Conservation (phyloP, 2,329 filamentous ascomycete species). For the Chalaropsis ovoidea region DNA sequence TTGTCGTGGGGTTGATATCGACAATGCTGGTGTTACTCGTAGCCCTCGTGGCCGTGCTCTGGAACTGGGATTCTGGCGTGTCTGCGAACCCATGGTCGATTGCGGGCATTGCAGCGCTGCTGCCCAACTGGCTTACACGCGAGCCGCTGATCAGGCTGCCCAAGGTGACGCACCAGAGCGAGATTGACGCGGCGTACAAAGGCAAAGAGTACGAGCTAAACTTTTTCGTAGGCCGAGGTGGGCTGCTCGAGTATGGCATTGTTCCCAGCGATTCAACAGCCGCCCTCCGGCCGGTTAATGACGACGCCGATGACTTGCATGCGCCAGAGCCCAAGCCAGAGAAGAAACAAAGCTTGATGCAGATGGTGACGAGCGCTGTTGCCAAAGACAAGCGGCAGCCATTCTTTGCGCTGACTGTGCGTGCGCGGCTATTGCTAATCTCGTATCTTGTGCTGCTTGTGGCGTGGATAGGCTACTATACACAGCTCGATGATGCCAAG, state of each 20-base stretch:
- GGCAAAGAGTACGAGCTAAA: constrained; percentile 16
- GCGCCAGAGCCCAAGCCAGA: neutral
- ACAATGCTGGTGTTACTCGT: constrained; percentile 19
- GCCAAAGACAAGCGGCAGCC: constrained; percentile 18
- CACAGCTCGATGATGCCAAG: neutral
- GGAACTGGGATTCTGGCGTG: constrained; percentile 23
- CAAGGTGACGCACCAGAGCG: neutral
- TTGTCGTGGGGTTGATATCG: constrained; percentile 2
- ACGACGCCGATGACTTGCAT: neutral
- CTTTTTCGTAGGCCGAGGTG: constrained; percentile 17
- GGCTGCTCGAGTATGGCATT: constrained; percentile 21
- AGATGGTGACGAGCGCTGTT: neutral
- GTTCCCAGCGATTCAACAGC: constrained; percentile 18
- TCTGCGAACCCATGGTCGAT: constrained; percentile 23
- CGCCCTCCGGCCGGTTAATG: constrained; percentile 11
- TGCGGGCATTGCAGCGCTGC: constrained; percentile 17
- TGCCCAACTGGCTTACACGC: constrained; percentile 10
- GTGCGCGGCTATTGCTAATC: constrained; percentile 12
- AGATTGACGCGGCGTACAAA: constrained; percentile 17
- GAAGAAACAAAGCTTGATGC: neutral
- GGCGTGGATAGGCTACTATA: constrained; percentile 20
- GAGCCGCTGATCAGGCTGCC: constrained; percentile 16
- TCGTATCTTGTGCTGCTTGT: constrained; percentile 16
- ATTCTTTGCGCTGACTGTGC: constrained; percentile 12
- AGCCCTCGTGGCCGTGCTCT: constrained; percentile 15